Conservation (phyloP, 495 filamentous ascomycete genomes). For the Podospora fimiseda region DNA sequence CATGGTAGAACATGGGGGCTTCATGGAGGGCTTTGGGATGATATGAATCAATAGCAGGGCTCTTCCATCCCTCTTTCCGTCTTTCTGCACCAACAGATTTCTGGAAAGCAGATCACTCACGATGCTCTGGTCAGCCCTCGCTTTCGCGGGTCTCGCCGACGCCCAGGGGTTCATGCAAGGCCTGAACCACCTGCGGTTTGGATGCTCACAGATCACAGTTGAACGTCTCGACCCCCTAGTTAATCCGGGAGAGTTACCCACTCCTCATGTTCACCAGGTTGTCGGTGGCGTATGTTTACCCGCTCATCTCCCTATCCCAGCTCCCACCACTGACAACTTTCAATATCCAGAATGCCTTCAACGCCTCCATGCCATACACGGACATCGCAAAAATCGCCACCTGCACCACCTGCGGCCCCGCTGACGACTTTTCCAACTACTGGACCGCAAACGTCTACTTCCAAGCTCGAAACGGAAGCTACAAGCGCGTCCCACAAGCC, state of each 20-base stretch:
- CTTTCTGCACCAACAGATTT: neutral
- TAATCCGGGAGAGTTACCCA: constrained; percentile 29
- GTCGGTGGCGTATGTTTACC: too few species aligned
- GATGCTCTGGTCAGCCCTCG: constrained; percentile 16
- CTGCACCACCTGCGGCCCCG: constrained; percentile 32
- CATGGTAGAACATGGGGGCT: neutral
- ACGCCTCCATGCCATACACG: constrained; percentile 29
- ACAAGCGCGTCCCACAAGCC: constrained; percentile 36
- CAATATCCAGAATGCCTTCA: constrained; percentile 35
- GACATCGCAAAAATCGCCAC: constrained; percentile 27
- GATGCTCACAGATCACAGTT: constrained; percentile 24
- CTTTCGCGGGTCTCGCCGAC: constrained; percentile 14
- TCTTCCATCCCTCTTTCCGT: neutral
- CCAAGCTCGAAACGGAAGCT: constrained; percentile 34
- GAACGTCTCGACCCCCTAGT: constrained; percentile 30
- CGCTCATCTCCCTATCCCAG: too few species aligned
- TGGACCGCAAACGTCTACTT: constrained; percentile 42
- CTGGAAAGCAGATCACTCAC: neutral
- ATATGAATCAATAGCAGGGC: constrained; percentile 5
- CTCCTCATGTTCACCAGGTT: constrained; percentile 38
- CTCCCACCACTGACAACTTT: too few species aligned
- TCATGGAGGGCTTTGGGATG: neutral
- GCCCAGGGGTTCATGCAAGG: constrained; percentile 14
- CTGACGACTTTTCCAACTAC: constrained; percentile 39
- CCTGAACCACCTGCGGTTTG: constrained; percentile 27